Conservation (phyloP, 1,284 basidiomycete species). For the Inonotus hispidus region DNA sequence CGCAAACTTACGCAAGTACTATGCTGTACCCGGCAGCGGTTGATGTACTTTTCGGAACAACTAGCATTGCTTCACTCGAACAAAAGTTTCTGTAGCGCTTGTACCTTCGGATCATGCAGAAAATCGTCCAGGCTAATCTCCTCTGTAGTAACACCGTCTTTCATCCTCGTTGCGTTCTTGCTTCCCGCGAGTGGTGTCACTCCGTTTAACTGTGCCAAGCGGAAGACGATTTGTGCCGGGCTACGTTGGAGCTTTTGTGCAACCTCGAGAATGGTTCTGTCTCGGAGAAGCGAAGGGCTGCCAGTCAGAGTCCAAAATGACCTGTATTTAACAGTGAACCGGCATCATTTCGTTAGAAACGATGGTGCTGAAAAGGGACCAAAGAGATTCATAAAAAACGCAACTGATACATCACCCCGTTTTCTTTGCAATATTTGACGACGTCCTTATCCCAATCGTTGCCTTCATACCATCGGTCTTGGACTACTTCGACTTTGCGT, state of each 20-base stretch:
- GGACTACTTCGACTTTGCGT: slow-evolving; percentile 64
- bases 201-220: slow-evolving; percentile 55
- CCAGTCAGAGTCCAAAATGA: slow-evolving; percentile 86
- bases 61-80: background rate
- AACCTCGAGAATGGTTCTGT: slow-evolving; percentile 42
- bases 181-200: slow-evolving; percentile 64
- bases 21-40: too few relatives aligned
- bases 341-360: too few relatives aligned
- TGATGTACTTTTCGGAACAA: slow-evolving; percentile 55
- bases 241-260: slow-evolving; percentile 47
- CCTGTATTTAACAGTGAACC: too few relatives aligned
- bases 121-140: slow-evolving; percentile 25
- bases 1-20: too few relatives aligned
- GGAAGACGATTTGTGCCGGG: slow-evolving; percentile 61
- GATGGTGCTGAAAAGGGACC: background rate
- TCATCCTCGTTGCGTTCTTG: slow-evolving; percentile 56
- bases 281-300: slow-evolving; percentile 54
- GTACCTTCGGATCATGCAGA: slow-evolving; percentile 32
- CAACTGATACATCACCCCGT: slow-evolving; percentile 69
- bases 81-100: slow-evolving; percentile 28
- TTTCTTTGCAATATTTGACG: slow-evolving; percentile 46
- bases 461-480: slow-evolving; percentile 79
- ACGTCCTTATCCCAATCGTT: slow-evolving; percentile 71
- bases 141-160: slow-evolving; percentile 49
- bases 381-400: slow-evolving; percentile 24